Base-by-base conservation (phyloP, 345 rosid species). In the Citrus medica region DNA sequence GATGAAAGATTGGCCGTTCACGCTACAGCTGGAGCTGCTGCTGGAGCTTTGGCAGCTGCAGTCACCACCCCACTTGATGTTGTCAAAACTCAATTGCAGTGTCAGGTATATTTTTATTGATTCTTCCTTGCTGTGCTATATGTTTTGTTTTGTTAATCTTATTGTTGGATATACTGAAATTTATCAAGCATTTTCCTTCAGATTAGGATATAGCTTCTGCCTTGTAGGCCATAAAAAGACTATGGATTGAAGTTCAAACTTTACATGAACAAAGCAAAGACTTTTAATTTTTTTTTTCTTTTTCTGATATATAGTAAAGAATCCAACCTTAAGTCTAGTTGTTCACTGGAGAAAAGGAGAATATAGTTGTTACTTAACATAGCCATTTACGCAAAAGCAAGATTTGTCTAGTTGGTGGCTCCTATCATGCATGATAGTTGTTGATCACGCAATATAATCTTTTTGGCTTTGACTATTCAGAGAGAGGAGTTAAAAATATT, bases 21-120 rank as follows among this genome's bases (percentile, higher is more conserved):
- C 60, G 99, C 98, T 75, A 97, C 99, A 33, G 99, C 98, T 6
- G 99, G 99, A 58, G 98, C 99, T 19, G 96, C 90, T 1, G 99
- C 99, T 7, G 99, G 99, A 28, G 98, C 92, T 0, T 67, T 85
- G 74, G 96, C 93, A 0, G 90, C 93, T 17, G 90, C 83, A 1
- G 51, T 87, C 28, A 92, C 96, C 9, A 92, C 96, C 9, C 96
- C 93, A 2, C 90, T 92, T 63, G 96, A 92, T 81, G 93, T 92
- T 13, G 96, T 90, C 65, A 92, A 92, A 80, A 92, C 96, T 77
- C 96, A 88, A 79, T 87, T 97, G 92, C 99, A 97, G 77, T 97
- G 99, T 84, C 99, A 97, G 99, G 99, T 97, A 83, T 7, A 21
- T 46, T 61, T 56, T 40, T 12, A 3, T 46, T 46, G 51, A 46